phyloP scores from a whole-genome alignment of 2,329 filamentous ascomycete species.

The Keithomyces neogunnii region DNA sequence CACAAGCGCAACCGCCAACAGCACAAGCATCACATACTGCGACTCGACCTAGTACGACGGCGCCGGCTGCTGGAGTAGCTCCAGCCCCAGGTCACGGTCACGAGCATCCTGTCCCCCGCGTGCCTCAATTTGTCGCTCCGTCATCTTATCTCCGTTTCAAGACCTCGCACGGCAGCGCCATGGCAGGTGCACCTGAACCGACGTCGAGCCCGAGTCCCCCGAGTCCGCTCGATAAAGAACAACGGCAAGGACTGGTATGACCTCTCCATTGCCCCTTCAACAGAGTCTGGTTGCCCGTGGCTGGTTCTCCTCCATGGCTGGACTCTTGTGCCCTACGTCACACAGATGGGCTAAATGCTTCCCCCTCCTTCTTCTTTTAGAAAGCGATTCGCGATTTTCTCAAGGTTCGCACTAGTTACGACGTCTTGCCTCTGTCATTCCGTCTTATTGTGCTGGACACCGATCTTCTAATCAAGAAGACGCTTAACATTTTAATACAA shows the following conservation, averaged over 20 bases:
- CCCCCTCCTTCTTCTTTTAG: slow-evolving; percentile 34
- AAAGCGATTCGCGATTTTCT: slow-evolving; percentile 91
- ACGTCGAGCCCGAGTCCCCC: slow-evolving; percentile 21
- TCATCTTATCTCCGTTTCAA: slow-evolving; percentile 47
- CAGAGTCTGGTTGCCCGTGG: neutral
- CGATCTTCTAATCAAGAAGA: slow-evolving; percentile 92
- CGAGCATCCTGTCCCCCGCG: slow-evolving; percentile 15
- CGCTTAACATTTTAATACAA: slow-evolving; percentile 86
- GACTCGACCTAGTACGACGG: neutral
- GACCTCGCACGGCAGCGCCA: slow-evolving; percentile 24
- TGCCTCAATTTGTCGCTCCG: slow-evolving; percentile 51
- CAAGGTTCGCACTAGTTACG: slow-evolving; percentile 92
- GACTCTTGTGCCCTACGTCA: neutral
- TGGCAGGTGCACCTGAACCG: slow-evolving; percentile 19
- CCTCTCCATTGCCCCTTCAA: slow-evolving; percentile 7
- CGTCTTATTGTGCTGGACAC: slow-evolving; percentile 94
- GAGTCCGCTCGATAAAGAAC: slow-evolving; percentile 64
- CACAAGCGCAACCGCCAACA: neutral
- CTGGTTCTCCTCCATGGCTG: neutral
- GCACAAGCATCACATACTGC: neutral
- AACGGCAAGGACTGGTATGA: slow-evolving; percentile 66
- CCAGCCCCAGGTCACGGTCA: slow-evolving; percentile 4
- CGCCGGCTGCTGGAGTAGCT: neutral
- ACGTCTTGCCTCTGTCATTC: slow-evolving; percentile 93
- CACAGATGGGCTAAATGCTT: slow-evolving; percentile 10